Base-by-base conservation (phyloP, 305 asterid genomes). In the Fraxinus floribunda region DNA sequence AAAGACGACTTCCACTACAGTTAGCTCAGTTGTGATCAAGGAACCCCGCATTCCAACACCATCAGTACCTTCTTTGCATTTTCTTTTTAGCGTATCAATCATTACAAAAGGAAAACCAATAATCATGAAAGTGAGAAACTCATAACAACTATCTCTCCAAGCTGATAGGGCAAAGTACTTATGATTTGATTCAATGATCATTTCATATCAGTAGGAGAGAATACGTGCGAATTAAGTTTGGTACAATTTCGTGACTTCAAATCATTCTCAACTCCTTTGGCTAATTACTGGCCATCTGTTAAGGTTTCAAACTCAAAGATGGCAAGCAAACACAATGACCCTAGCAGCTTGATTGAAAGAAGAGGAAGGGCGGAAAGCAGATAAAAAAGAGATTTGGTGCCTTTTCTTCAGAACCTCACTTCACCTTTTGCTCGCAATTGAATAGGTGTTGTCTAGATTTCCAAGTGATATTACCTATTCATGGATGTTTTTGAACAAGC, bases 211-310 rank as follows among this genome's bases (percentile, higher is more conserved):
- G 75, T 13, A 13, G 4, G 20, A 30, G 22, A 30, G 75, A 29
- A 68, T 26, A 32, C 35, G 16, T 32, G 34, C 0, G 75, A 30
- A 70, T 13, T 36, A 70, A 70, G 9, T 29, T 70, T 5, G 75
- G 39, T 10, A 30, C 41, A 11, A 13, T 5, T 36, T 29, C 41
- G 22, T 30, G 8, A 62, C 75, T 30, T 29, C 22, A 70, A 11
- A 70, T 70, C 75, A 70, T 70, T 29, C 41, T 70, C 75, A 70
- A 32, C 38, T 70, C 41, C 75, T 70, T 70, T 70, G 72, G 32
- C 72, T 62, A 22, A 62, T 62, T 62, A 22, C 34, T 62, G 72
- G 32, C 72, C 72, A 22, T 9, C 72, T 62, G 34, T 62, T 62
- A 60, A 70, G 20, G 38, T 70, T 70, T 70, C 75, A 70, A 70